Base-by-base conservation (phyloP, 805 yeast species). In the Sporopachydermia quercuum region DNA sequence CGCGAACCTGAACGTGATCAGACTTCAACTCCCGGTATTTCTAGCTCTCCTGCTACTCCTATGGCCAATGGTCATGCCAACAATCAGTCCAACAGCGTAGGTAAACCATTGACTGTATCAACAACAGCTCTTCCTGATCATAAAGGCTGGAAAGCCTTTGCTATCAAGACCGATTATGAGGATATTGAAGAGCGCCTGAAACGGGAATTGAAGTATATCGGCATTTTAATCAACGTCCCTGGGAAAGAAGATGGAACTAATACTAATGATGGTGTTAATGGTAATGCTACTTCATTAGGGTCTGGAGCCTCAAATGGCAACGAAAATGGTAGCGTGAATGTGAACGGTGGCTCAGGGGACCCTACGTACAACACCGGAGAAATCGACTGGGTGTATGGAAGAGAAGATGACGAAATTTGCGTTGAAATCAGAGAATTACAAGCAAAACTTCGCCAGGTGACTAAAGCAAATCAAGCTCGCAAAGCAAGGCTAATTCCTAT, bases 381-480 rank as follows among this genome's bases (percentile, higher is more conserved):
- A 37, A 70, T 73, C 39, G 83, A 78, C 53, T 87, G 96, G 96
- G 60, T 78, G 11, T 67, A 68, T 38, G 75, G 76, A 34, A 71
- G 81, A 42, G 96, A 91, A 53, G 99, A 91, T 56, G 99, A 91
- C 59, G 97, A 91, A 57, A 74, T 91, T 3, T 78, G 93, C 45
- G 76, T 79, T 1, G 96, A 89, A 53, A 61, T 91, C 45, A 67
- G 98, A 43, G 56, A 55, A 13, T 62, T 89, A 38, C 96, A 91
- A 52, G 61, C 63, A 36, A 76, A 80, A 42, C 62, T 91, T 43
- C 71, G 68, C 46, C 69, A 65, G 15, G 76, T 78, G 0, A 70
- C 77, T 3, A 63, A 61, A 16, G 63, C 71, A 42, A 91, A 91
- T 55, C 69, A 76, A 42, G 72, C 69, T 44, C 65, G 89, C 40